A percentile compares a stretch with the other conserved stretches of the same genome.
Conservation (phyloP, 2,329 filamentous ascomycete species). For the Metarhizium album region DNA sequence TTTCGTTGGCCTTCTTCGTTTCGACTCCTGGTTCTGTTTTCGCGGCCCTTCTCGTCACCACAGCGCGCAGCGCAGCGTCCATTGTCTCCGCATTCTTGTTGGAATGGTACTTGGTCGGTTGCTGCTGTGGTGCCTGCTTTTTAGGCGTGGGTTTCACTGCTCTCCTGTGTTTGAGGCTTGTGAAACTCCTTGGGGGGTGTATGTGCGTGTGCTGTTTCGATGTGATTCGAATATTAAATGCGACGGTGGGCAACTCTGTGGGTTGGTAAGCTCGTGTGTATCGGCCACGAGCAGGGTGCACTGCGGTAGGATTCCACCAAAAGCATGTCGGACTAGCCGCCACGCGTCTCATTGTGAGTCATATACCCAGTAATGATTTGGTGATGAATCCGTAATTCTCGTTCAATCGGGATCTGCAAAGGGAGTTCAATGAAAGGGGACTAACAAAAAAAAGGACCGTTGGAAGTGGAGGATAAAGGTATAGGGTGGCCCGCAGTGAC, state of each 20-base stretch:
- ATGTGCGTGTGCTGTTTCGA: background rate
- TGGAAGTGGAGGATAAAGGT: too few species aligned
- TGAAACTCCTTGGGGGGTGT: background rate
- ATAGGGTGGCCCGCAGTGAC: too few species aligned
- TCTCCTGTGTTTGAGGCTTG: background rate
- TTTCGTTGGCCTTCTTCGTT: constrained; percentile 11
- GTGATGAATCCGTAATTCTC: too few species aligned
- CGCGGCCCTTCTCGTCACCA: constrained; percentile 10
- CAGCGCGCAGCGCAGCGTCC: constrained; percentile 14
- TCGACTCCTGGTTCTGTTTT: constrained; percentile 11
- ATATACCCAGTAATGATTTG: too few species aligned
- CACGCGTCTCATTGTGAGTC: background rate
- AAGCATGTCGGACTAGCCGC: background rate
- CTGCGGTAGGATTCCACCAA: background rate
- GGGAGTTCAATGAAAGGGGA: too few species aligned
- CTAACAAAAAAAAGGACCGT: too few species aligned
- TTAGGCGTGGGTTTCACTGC: too few species aligned
- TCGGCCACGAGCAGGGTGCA: background rate
- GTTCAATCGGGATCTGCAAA: too few species aligned
- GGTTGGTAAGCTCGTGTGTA: background rate
- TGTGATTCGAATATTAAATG: background rate
- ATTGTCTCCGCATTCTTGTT: constrained; percentile 12
- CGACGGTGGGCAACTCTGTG: too few species aligned
- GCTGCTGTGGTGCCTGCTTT: background rate
- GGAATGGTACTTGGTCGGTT: background rate